Evolutionary conservation across 345 rosid species (phyloP).

Genomic region (Brassica juncea): DNA sequence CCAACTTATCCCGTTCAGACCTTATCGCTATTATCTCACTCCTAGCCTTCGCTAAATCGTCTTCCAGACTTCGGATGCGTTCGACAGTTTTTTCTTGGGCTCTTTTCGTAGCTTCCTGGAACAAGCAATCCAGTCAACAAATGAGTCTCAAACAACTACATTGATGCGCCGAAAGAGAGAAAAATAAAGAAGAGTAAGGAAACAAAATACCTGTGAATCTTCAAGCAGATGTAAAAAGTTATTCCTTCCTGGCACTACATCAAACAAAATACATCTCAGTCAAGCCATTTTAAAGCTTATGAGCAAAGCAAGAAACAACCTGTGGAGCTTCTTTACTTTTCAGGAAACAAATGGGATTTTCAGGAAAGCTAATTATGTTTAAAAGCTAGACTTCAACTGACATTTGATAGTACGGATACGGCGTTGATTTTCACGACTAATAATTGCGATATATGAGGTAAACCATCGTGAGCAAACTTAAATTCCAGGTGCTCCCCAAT

Average conservation of each 20-base stretch:
- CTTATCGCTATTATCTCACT: conserved; percentile 60
- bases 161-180: conserved; percentile 12
- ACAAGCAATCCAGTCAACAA: conserved; percentile 21
- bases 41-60: conserved; percentile 74
- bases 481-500: conserved; percentile 9
- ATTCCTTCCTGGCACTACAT: conserved; percentile 56
- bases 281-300: conserved; percentile 12
- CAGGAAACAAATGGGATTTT: conserved; percentile 10
- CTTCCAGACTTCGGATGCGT: conserved; percentile 71
- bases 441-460: neutral
- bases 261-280: conserved; percentile 28
- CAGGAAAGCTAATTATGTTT: neutral
- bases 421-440: neutral
- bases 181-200: neutral
- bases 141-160: conserved; percentile 25
- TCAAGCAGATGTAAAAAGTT: conserved; percentile 71
- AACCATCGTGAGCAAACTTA: neutral
- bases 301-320: conserved; percentile 14
- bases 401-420: neutral
- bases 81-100: conserved; percentile 76
- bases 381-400: conserved; percentile 10
- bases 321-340: conserved; percentile 9
- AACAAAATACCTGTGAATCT: conserved; percentile 72
- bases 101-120: conserved; percentile 77
- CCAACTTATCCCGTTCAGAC: conserved; percentile 81